Evolutionary conservation across 2,329 filamentous ascomycete species (phyloP).

Genomic region (Xylariomycetidae sp.): DNA sequence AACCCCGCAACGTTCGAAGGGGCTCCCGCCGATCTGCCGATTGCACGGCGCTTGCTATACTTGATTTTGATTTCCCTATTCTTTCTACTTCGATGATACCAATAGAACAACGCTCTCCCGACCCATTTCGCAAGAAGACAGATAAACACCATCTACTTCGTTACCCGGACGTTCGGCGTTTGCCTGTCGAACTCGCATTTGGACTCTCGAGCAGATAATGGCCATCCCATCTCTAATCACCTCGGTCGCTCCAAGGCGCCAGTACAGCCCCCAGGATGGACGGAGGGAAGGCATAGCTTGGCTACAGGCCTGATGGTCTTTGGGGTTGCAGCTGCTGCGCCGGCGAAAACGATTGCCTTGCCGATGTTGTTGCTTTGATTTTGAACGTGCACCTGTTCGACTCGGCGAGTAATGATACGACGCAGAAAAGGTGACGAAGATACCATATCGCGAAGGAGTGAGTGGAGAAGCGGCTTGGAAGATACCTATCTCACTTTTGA

Average conservation of each 20-base stretch:
- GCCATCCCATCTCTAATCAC: background rate
- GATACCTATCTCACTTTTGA: too few relatives aligned
- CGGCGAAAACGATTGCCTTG: too few relatives aligned
- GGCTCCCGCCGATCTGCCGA: background rate
- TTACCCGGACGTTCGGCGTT: constrained; percentile 10
- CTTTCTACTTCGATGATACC: constrained; percentile 26
- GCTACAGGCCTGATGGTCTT: constrained; percentile 16
- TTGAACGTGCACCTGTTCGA: constrained; percentile 1
- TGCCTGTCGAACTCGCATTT: constrained; percentile 2
- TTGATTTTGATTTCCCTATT: constrained; percentile 12
- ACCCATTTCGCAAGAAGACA: constrained; percentile 15
- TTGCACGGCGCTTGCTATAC: constrained; percentile 9
- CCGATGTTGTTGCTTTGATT: too few relatives aligned
- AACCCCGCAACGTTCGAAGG: constrained; percentile 13
- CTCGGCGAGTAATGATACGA: too few relatives aligned
- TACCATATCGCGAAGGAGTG: too few relatives aligned
- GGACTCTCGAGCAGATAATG: constrained; percentile 1
- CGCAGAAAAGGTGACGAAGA: too few relatives aligned
- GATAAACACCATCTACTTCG: constrained; percentile 16
- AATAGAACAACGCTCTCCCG: constrained; percentile 22
- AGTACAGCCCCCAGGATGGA: too few relatives aligned
- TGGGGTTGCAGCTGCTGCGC: constrained; percentile 9
- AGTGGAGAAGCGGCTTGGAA: too few relatives aligned
- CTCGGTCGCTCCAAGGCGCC: too few relatives aligned
- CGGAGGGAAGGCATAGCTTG: constrained; percentile 17